Base-by-base conservation (phyloP, 1,284 basidiomycete species). In the Veloboletus limbatus region DNA sequence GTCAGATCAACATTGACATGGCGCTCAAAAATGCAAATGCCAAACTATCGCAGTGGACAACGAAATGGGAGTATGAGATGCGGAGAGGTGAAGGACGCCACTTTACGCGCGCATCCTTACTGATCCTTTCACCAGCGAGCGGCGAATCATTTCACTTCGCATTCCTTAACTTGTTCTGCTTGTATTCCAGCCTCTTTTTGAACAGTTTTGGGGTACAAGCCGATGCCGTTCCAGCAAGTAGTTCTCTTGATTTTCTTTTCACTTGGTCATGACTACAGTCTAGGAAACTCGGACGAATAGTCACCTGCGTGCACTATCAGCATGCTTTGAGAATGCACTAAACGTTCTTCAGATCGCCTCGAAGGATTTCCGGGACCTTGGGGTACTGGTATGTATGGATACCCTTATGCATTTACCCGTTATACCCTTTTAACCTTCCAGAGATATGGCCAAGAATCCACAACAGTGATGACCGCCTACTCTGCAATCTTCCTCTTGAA, bases 391-490 rank as follows among this genome's bases (percentile, higher is more conserved):
- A 59, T 46, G 84, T 69, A 34, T 40, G 35, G 43, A 18, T 32
- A 37, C 30, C n/a, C 18, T 32, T 27, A 10, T 22, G 10, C 7
- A 27, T 25, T n/a, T 18, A 18, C 11, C 24, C 16, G 11, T 26
- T 30, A 40, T 43, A 31, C 40, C 18, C 46, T 41, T n/a, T 26
- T 26, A 21, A 20, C 9, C 8, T 27, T 34, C 26, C 60, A 90
- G 88, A 82, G 82, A 43, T 91, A 91, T 55, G 78, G 84, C 8
- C 88, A 91, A 68, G 88, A 91, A 59, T 82, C 85, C 4, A 79
- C 88, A 49, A 82, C 84, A 5, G 78, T 86, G 36, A 91, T 91
- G 88, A 85, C 85, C 13, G 88, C 87, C 14, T 91, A 91, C 58
- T 80, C 83, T 46, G 86, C 88, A 17, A 81, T 91, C 31, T 83